A percentile compares a stretch with the other conserved stretches of the same genome.
Evolutionary conservation across 352 stramenopile genomes (phyloP).

Genomic region (Globisporangium nodosum): DNA sequence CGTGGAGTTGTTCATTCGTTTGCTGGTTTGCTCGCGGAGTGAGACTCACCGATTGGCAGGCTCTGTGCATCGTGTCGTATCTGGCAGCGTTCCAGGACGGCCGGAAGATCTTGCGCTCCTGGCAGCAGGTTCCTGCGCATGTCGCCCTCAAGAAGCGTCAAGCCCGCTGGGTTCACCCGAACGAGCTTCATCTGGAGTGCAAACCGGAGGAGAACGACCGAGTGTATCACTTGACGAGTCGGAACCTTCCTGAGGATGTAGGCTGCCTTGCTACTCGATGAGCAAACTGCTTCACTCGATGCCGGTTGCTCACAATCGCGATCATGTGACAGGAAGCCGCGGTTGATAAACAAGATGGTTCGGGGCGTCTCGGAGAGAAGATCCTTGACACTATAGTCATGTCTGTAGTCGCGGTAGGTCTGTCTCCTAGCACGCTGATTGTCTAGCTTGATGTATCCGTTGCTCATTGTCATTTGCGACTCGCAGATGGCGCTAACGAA

Average conservation of each 20-base stretch:
- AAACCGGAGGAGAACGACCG: constrained; percentile 25
- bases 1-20: not conserved
- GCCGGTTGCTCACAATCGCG: not conserved
- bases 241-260: not conserved
- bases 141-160: constrained; percentile 17
- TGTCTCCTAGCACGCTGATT: not conserved
- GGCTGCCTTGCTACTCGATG: not conserved
- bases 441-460: not conserved
- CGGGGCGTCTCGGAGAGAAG: constrained; percentile 14
- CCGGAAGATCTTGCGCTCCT: constrained; percentile 18
- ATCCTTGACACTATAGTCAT: constrained; percentile 22
- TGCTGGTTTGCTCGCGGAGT: not conserved
- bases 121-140: constrained; percentile 21
- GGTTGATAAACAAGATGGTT: constrained; percentile 9
- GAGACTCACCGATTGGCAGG: constrained; percentile 8
- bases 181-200: constrained; percentile 12
- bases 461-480: not conserved
- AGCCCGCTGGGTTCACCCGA: constrained; percentile 12
- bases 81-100: constrained; percentile 26
- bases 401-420: constrained; percentile 18
- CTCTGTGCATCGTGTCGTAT: constrained; percentile 23
- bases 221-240: constrained; percentile 18
- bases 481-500: not conserved
- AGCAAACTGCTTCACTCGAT: not conserved
- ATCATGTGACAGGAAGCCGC: not conserved